These are phyloP conservation scores for Xylaria flabelliformis DNA, from an alignment of 495 filamentous ascomycete species.

Conservation along the genomic window DNA sequence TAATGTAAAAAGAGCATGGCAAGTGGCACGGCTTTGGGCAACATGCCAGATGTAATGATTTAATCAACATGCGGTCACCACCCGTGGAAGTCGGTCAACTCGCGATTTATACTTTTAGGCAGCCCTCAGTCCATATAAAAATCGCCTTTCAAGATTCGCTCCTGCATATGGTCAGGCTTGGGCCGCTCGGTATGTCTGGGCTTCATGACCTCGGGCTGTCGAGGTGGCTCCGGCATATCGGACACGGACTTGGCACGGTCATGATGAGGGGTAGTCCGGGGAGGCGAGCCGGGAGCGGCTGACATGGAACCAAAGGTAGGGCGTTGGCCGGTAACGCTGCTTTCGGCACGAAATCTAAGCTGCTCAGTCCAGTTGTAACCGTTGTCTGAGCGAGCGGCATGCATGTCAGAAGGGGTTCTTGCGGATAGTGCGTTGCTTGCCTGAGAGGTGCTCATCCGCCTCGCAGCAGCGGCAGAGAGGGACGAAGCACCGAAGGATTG, in stretches of 20 bases:
- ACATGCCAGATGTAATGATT: not conserved
- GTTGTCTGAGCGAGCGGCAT: constrained; percentile 73
- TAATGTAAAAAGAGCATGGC: not conserved
- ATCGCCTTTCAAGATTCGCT: constrained; percentile 95
- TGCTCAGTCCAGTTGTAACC: constrained; percentile 94
- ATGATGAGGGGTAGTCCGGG: constrained; percentile 49
- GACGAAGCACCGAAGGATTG: constrained; percentile 33
- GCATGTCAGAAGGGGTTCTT: constrained; percentile 66
- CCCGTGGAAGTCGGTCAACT: not conserved
- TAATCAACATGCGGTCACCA: not conserved
- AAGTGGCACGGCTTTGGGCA: not conserved
- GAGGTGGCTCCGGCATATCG: constrained; percentile 70
- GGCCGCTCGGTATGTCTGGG: constrained; percentile 61
- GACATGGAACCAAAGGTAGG: constrained; percentile 49
- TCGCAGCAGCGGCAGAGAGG: constrained; percentile 32
- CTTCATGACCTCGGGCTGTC: constrained; percentile 48
- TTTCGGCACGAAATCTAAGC: constrained; percentile 86
- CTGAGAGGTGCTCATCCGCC: constrained; percentile 50
- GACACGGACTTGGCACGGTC: constrained; percentile 71
- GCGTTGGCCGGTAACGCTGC: constrained; percentile 68
- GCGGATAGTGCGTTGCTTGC: constrained; percentile 60
- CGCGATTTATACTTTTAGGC: not conserved
- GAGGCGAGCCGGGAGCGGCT: constrained; percentile 47
- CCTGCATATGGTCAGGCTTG: constrained; percentile 90
- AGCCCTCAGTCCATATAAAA: constrained; percentile 93